These are phyloP conservation scores for Penicillium polonicum DNA, from an alignment of 2,329 filamentous ascomycete genomes.

Conservation along the genomic window DNA sequence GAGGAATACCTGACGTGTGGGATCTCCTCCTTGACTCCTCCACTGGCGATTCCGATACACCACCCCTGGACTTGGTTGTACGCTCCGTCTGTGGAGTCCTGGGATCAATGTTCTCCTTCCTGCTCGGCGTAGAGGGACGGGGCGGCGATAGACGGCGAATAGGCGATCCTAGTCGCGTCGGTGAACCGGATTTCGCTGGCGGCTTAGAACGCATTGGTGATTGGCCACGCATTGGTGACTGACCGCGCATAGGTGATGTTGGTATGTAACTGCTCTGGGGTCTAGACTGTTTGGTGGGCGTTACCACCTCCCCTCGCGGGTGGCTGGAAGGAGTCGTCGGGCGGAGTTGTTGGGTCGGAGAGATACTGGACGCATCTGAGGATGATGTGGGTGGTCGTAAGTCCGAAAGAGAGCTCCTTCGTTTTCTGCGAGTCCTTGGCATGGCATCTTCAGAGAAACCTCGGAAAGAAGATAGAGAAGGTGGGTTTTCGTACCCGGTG, in stretches of 20 bases:
- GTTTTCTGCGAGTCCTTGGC: constrained; percentile 65
- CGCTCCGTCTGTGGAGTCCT: constrained; percentile 34
- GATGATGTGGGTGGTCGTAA: constrained; percentile 66
- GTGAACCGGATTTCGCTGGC: constrained; percentile 33
- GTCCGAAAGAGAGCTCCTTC: constrained; percentile 88
- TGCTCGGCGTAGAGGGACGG: constrained; percentile 36
- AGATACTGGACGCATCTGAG: constrained; percentile 50
- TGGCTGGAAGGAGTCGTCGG: constrained; percentile 36
- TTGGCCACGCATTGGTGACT: neutral
- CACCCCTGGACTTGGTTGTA: constrained; percentile 32
- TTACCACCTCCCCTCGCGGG: constrained; percentile 30
- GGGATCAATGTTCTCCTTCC: constrained; percentile 44
- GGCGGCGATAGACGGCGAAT: constrained; percentile 32
- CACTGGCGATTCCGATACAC: constrained; percentile 35
- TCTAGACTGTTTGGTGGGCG: constrained; percentile 31
- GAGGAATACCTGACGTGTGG: constrained; percentile 53
- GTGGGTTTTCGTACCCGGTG: constrained; percentile 49
- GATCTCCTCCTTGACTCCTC: constrained; percentile 46
- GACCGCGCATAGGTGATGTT: constrained; percentile 30
- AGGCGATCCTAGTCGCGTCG: constrained; percentile 33
- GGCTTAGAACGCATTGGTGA: constrained; percentile 34
- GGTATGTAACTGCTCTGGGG: constrained; percentile 32
- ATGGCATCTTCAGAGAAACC: constrained; percentile 47
- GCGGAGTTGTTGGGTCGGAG: constrained; percentile 37
- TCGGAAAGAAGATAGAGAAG: constrained; percentile 52